Evolutionary conservation across 1,284 basidiomycete genomes (phyloP), one percentile per base, ranked within the genome.

Genomic region (Tremellales sp.): DNA sequence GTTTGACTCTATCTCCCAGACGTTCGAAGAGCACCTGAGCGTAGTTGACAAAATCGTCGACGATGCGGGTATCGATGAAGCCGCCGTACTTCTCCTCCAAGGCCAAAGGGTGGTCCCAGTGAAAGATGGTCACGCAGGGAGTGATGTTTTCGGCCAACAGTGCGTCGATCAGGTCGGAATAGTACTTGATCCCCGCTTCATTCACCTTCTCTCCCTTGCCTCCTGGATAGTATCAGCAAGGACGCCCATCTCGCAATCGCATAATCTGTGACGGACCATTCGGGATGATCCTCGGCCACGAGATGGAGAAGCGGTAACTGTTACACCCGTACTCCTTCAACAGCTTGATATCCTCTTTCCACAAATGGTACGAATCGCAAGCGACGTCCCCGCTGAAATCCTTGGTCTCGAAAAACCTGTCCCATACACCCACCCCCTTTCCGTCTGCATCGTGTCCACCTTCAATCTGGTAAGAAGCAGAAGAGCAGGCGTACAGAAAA

Each of bases 401-500:
- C 25, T 74, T 19, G 80, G 82, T 67, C 80, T 81, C 42, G 83
- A 82, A 0, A 83, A 82, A 21, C 72, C 81, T 81, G 64, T 87
- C 85, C 85, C 61, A 61, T n/a, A 60, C 54, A 40, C 49, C 48
- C 5, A 54, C 57, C 4, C 50, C 51, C 27, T 61, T 61, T 24
- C 63, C 63, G 43, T 62, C 63, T 7, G 35, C 58, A 24, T 62
- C 43, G 31, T 42, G 35, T 8, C 44, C 57, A n/a, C 63, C 63
- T 49, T 65, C 63, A 27, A 63, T 55, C 48, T 65, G 63, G 47
- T 60, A 62, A 12, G 56, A 46, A 2, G 63, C 63, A 15, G 85
- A 86, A 4, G 84, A 83, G 60, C 84, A 85, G 46, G 84, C 84
- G 79, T 82, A 86, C 44, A 84, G 71, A 66, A 87, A 87, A 61